These are phyloP conservation scores for Lepidium didymum DNA, from an alignment of 345 rosid species.

Conservation along the genomic window DNA sequence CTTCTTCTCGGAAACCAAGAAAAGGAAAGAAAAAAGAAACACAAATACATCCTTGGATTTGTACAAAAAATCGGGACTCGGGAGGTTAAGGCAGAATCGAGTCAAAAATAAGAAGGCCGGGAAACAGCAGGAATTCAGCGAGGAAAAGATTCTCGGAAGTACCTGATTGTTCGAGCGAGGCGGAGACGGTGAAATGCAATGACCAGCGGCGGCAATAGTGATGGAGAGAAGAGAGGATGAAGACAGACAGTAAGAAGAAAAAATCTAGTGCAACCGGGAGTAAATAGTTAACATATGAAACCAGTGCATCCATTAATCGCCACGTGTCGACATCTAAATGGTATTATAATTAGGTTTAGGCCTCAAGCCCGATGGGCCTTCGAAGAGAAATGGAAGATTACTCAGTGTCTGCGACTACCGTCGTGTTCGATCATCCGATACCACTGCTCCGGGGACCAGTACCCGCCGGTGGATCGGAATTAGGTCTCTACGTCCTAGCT, in stretches of 20 bases:
- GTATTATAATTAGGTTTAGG: background rate
- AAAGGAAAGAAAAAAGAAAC: no score
- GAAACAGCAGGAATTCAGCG: background rate
- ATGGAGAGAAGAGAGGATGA: no score
- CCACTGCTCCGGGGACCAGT: constrained; percentile 71
- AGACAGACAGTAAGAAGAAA: background rate
- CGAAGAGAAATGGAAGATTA: constrained; percentile 34
- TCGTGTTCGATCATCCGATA: constrained; percentile 44
- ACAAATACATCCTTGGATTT: background rate
- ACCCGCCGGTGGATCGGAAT: constrained; percentile 31
- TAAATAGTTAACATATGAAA: background rate
- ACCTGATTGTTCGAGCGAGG: background rate
- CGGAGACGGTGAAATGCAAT: background rate
- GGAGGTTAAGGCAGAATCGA: background rate
- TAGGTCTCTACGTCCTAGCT: constrained; percentile 53
- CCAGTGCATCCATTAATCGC: background rate
- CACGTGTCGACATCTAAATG: constrained; percentile 1
- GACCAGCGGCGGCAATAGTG: background rate
- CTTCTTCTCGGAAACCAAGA: no score
- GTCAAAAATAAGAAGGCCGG: background rate
- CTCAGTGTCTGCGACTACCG: constrained; percentile 51
- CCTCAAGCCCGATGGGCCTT: constrained; percentile 21
- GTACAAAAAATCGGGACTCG: background rate
- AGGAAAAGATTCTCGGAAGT: background rate
- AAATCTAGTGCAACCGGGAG: background rate